Percentiles rank a stretch among this genome's conserved stretches.
These are phyloP conservation scores for Melanogaster broomeanus DNA, from an alignment of 768 basidiomycete genomes.

Conservation along the genomic window DNA sequence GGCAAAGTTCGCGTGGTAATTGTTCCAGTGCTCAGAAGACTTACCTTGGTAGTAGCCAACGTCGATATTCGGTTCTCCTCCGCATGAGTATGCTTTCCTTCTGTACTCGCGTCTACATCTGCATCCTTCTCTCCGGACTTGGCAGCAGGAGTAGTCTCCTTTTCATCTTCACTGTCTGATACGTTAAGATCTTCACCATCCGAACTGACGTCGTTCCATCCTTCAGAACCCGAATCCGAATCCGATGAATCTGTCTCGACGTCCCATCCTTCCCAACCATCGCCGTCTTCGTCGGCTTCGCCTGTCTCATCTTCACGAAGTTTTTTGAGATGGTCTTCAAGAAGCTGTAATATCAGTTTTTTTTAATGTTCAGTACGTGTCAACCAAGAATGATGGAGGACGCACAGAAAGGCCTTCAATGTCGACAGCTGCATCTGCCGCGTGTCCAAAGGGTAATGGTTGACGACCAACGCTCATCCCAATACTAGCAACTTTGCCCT, in stretches of 20 bases:
- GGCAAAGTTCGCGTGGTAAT: neutral
- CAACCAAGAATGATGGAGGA: slow-evolving; percentile 6
- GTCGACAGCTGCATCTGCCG: slow-evolving; percentile 69
- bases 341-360: slow-evolving; percentile 49
- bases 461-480: slow-evolving; percentile 61
- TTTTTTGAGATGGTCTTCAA: slow-evolving; percentile 83
- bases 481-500: slow-evolving; percentile 93
- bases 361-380: neutral
- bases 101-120: neutral
- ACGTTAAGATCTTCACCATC: slow-evolving; percentile 71
- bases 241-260: slow-evolving; percentile 69
- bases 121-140: slow-evolving; percentile 7
- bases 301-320: slow-evolving; percentile 61
- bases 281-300: slow-evolving; percentile 63
- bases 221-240: slow-evolving; percentile 59
- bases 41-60: slow-evolving; percentile 80
- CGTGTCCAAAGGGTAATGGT: slow-evolving; percentile 83
- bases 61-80: slow-evolving; percentile 53
- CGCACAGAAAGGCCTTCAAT: slow-evolving; percentile 89
- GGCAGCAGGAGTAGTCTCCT: slow-evolving; percentile 17
- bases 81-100: slow-evolving; percentile 21
- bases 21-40: neutral
- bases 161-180: slow-evolving; percentile 85
- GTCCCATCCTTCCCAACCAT: slow-evolving; percentile 90
- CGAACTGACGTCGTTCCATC: slow-evolving; percentile 80